phyloP scores from a whole-genome alignment of 2,329 filamentous ascomycete species.

The Ceratocystis cacaofunesta region DNA sequence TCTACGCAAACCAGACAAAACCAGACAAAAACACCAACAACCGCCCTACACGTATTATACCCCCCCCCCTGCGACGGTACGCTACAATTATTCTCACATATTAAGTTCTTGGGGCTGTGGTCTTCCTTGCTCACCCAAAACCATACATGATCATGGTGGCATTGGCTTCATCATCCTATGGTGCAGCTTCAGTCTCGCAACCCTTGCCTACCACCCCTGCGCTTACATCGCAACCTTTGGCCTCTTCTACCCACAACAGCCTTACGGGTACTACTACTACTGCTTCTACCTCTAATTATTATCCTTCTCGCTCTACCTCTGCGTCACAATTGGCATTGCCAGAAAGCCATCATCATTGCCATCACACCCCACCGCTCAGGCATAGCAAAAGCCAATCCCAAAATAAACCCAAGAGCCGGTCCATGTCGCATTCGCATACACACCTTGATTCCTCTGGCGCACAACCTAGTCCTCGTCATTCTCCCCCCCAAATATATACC shows the following conservation, averaged over 20 bases:
- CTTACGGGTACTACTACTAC: neutral
- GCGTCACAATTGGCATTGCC: neutral
- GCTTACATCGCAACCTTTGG: neutral
- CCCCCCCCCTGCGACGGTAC: neutral
- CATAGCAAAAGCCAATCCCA: neutral
- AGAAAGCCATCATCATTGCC: neutral
- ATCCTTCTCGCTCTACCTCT: neutral
- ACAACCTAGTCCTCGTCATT: neutral
- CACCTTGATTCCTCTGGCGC: neutral
- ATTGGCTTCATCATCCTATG: constrained; percentile 1
- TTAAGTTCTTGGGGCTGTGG: neutral
- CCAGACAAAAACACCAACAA: neutral
- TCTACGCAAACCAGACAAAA: neutral
- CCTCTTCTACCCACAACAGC: neutral
- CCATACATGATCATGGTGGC: neutral
- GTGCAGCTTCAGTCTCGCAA: constrained; percentile 1
- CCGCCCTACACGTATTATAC: neutral
- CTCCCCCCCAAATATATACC: neutral
- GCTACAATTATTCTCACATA: neutral
- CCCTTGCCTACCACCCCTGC: constrained; percentile 14
- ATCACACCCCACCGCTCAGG: neutral
- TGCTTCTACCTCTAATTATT: neutral
- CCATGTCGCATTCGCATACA: constrained; percentile 6
- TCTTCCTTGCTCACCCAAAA: neutral
- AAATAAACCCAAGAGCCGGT: neutral